Percentiles rank a stretch among this genome's conserved stretches.
phyloP scores from a whole-genome alignment of 495 filamentous ascomycete species.

The Aspergillus campestris region DNA sequence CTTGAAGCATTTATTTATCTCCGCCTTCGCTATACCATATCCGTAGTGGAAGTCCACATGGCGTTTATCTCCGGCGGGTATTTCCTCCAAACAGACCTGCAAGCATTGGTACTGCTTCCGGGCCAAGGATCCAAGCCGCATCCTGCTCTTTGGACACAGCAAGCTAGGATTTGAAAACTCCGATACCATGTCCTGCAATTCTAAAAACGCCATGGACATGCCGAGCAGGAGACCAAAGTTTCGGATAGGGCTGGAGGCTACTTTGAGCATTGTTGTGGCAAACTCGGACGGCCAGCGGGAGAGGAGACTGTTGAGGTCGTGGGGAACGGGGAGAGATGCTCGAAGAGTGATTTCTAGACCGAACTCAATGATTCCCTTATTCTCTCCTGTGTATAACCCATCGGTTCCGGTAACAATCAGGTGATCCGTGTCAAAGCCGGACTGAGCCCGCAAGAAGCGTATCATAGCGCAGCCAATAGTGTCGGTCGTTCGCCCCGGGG shows the following conservation, averaged over 20 bases:
- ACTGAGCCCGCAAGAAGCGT: slow-evolving; percentile 26
- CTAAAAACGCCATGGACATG: no score
- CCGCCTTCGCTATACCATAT: no score
- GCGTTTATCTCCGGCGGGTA: no score
- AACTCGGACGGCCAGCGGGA: slow-evolving; percentile 18
- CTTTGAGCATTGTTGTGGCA: slow-evolving; percentile 17
- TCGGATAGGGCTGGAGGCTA: slow-evolving; percentile 1
- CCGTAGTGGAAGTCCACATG: no score
- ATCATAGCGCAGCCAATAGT: slow-evolving; percentile 18
- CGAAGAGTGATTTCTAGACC: slow-evolving; percentile 22
- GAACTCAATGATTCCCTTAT: slow-evolving; percentile 12
- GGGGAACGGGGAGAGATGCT: slow-evolving; percentile 6
- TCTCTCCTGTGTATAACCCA: slow-evolving; percentile 13
- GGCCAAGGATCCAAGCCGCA: no score
- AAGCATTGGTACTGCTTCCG: no score
- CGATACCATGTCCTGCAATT: no score
- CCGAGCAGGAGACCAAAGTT: no score
- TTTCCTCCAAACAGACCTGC: no score
- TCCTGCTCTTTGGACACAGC: no score
- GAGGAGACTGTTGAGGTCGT: slow-evolving; percentile 11
- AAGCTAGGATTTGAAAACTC: no score
- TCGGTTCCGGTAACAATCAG: slow-evolving; percentile 23
- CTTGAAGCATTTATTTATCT: no score
- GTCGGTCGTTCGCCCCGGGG: slow-evolving; percentile 19
- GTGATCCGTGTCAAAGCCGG: slow-evolving; percentile 21